Evolutionary conservation across 2,329 filamentous ascomycete genomes (phyloP).

Genomic region (Lasiodiplodia sp.): DNA sequence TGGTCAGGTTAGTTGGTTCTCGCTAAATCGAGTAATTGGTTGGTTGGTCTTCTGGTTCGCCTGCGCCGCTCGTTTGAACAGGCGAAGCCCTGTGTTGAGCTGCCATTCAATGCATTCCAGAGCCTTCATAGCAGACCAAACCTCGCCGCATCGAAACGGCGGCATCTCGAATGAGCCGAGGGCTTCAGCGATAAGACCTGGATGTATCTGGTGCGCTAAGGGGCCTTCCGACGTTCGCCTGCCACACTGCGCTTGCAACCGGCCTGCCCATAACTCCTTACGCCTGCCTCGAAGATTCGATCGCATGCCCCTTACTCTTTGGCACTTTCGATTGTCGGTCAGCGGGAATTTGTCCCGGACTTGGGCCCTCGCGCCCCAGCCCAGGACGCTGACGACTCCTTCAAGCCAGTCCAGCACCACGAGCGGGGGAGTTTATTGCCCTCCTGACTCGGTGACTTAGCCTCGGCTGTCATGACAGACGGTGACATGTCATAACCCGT

Average conservation of each 20-base stretch:
- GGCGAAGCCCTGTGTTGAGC: too few species aligned
- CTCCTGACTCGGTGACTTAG: constrained; percentile 11
- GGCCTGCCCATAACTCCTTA: not conserved
- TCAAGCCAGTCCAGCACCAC: not conserved
- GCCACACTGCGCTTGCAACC: not conserved
- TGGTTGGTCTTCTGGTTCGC: too few species aligned
- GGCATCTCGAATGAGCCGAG: too few species aligned
- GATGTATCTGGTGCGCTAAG: not conserved
- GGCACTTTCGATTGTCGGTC: not conserved
- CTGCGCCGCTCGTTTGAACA: too few species aligned
- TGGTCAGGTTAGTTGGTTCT: too few species aligned
- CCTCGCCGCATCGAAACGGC: too few species aligned
- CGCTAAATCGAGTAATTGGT: too few species aligned
- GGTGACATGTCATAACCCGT: not conserved
- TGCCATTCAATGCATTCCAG: too few species aligned
- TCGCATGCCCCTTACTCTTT: not conserved
- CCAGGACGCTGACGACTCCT: not conserved
- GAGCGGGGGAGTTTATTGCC: not conserved
- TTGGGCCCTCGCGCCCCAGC: not conserved
- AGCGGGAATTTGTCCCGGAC: not conserved
- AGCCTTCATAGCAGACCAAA: too few species aligned
- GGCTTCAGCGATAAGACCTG: not conserved
- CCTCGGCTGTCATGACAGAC: constrained; percentile 3
- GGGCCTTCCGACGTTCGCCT: not conserved
- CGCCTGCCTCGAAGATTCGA: not conserved